Conservation (phyloP, 2,329 filamentous ascomycete species). For the Curvularia eragrostidis region DNA sequence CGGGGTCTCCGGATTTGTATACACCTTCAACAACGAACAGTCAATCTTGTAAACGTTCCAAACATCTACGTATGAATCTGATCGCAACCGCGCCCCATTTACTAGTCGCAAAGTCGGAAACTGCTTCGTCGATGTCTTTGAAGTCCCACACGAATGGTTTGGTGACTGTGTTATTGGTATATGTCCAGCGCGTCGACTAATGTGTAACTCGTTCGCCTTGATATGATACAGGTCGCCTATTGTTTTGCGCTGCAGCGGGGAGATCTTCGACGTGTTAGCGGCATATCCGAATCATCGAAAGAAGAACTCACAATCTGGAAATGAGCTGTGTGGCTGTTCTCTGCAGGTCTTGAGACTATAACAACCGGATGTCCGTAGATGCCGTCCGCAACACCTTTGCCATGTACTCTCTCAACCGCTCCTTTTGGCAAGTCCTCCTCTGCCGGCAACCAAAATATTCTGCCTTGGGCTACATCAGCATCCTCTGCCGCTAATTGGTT, state of each 20-base stretch:
- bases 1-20: slow-evolving; percentile 36
- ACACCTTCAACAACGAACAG: slow-evolving; percentile 35
- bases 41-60: slow-evolving; percentile 45
- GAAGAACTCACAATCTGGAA: slow-evolving; percentile 45
- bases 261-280: slow-evolving; percentile 38
- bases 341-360: slow-evolving; percentile 40
- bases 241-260: slow-evolving; percentile 44
- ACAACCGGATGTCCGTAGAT: slow-evolving; percentile 47
- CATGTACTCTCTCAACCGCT: slow-evolving; percentile 38
- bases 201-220: slow-evolving; percentile 43
- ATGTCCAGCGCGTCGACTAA: slow-evolving; percentile 42
- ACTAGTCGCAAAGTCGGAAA: slow-evolving; percentile 40
- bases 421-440: slow-evolving; percentile 35
- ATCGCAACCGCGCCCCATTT: slow-evolving; percentile 32
- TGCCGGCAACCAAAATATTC: slow-evolving; percentile 44
- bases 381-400: slow-evolving; percentile 42
- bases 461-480: slow-evolving; percentile 34
- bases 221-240: slow-evolving; percentile 44
- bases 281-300: not conserved
- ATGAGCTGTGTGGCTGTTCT: slow-evolving; percentile 36
- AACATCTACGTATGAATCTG: slow-evolving; percentile 46
- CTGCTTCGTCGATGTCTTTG: slow-evolving; percentile 42
- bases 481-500: slow-evolving; percentile 17
- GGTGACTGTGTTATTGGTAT: slow-evolving; percentile 43
- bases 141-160: slow-evolving; percentile 41